A percentile compares a stretch with the other conserved stretches of the same genome.
These are phyloP conservation scores for Arxiozyma heterogenica DNA, from an alignment of 1,139 yeast species.

Conservation along the genomic window DNA sequence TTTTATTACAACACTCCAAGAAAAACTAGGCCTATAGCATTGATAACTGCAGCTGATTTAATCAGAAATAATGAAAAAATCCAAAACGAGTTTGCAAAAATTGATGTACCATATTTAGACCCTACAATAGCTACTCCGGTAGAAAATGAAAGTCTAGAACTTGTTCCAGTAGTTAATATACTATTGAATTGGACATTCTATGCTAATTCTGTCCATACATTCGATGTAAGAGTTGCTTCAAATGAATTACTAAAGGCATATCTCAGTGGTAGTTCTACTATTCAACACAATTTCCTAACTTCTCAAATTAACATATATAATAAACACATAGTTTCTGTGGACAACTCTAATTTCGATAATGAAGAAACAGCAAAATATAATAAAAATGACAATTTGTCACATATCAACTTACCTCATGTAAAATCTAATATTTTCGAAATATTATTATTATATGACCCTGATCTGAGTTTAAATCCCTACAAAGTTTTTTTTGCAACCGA, in stretches of 20 bases:
- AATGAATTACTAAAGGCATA: conserved; percentile 58
- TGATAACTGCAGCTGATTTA: conserved; percentile 68
- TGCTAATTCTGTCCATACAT: conserved; percentile 73
- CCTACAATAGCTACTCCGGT: conserved; percentile 51
- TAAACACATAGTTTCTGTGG: not conserved
- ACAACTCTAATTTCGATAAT: not conserved
- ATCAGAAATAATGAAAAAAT: conserved; percentile 54
- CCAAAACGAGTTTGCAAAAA: conserved; percentile 62
- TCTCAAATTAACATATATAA: conserved; percentile 51
- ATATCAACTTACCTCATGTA: not conserved
- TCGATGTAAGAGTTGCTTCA: conserved; percentile 72
- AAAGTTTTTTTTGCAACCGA: conserved; percentile 78
- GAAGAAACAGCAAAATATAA: not conserved
- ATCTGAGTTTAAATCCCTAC: conserved; percentile 72
- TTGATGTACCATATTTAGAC: conserved; percentile 88
- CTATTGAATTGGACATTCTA: conserved; percentile 73
- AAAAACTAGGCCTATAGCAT: conserved; percentile 53
- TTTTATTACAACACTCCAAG: conserved; percentile 59
- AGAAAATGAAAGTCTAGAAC: conserved; percentile 14
- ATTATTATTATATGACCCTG: conserved; percentile 71
- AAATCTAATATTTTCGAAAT: conserved; percentile 51
- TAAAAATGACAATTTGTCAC: not conserved
- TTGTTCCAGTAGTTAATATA: conserved; percentile 60
- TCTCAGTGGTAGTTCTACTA: conserved; percentile 54
- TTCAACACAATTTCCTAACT: conserved; percentile 50